Evolutionary conservation across 2,329 filamentous ascomycete species (phyloP).

Genomic region (Coleophoma cylindrospora): DNA sequence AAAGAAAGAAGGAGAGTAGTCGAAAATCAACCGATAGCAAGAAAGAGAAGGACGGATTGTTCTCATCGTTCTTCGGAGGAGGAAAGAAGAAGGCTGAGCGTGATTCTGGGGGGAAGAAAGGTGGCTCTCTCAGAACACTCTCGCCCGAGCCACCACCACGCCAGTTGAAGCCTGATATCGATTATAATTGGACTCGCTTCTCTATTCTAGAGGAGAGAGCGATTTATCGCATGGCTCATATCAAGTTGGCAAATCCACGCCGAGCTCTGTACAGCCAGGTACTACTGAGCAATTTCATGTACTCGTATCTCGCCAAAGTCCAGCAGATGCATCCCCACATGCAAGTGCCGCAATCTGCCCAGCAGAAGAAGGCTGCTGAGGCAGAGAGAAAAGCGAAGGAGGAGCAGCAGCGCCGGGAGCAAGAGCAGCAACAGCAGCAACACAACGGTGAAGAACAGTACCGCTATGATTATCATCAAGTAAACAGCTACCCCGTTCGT

Average conservation of each 20-base stretch:
- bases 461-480: constrained; percentile 30
- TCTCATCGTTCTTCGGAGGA: constrained; percentile 88
- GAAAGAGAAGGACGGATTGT: constrained; percentile 91
- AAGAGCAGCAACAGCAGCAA: constrained; percentile 22
- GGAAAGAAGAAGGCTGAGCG: constrained; percentile 82
- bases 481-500: constrained; percentile 9
- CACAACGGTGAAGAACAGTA: constrained; percentile 28
- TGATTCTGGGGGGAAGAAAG: constrained; percentile 70
- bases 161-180: constrained; percentile 76
- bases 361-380: constrained; percentile 62
- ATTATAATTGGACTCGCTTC: constrained; percentile 95
- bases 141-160: constrained; percentile 78
- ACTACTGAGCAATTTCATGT: constrained; percentile 98
- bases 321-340: constrained; percentile 98
- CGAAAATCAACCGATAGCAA: constrained; percentile 72
- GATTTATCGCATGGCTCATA: constrained; percentile 98
- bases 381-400: constrained; percentile 44
- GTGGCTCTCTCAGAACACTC: constrained; percentile 62
- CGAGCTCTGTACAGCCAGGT: constrained; percentile 92
- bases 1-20: constrained; percentile 74
- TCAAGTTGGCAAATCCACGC: constrained; percentile 96
- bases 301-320: constrained; percentile 96
- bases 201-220: constrained; percentile 92
- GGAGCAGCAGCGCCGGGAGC: constrained; percentile 27
- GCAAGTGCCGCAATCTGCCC: constrained; percentile 75